Evolutionary conservation across 2,329 filamentous ascomycete genomes (phyloP).

Genomic region (Oidium heveae): DNA sequence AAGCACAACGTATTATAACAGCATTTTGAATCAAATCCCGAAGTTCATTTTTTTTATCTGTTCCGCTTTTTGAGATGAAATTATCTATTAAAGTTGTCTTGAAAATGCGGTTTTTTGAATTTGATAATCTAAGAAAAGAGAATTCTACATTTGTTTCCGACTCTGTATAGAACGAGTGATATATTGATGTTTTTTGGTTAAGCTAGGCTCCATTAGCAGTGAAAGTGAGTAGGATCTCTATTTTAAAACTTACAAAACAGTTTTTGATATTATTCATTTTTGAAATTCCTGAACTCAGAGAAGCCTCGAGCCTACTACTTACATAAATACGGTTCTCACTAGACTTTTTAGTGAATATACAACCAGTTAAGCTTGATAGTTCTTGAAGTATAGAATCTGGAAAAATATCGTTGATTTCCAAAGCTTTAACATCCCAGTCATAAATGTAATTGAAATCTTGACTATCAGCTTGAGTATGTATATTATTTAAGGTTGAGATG

Average conservation of each 20-base stretch:
- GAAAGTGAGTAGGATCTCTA: background rate
- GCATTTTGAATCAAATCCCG: background rate
- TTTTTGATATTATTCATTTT: background rate
- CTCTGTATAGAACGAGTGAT: slow-evolving; percentile 11
- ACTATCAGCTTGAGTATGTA: background rate
- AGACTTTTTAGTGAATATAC: background rate
- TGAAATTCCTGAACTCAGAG: background rate
- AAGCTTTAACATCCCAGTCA: background rate
- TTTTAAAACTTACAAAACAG: background rate
- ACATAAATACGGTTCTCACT: background rate
- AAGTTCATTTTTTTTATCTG: background rate
- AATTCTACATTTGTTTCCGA: slow-evolving; percentile 5
- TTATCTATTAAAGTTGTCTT: slow-evolving; percentile 10
- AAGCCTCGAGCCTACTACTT: background rate
- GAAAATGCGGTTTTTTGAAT: slow-evolving; percentile 7
- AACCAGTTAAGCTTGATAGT: background rate
- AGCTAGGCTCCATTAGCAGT: background rate
- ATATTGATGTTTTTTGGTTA: too few species aligned
- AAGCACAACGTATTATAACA: background rate
- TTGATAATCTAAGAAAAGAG: slow-evolving; percentile 4
- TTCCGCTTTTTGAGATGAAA: background rate
- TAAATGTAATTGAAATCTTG: background rate
- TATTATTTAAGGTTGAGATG: too few species aligned
- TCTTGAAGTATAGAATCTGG: background rate
- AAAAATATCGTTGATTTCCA: background rate